phyloP scores from a whole-genome alignment of 2,329 filamentous ascomycete genomes.

The Fusarium incarnatum region DNA sequence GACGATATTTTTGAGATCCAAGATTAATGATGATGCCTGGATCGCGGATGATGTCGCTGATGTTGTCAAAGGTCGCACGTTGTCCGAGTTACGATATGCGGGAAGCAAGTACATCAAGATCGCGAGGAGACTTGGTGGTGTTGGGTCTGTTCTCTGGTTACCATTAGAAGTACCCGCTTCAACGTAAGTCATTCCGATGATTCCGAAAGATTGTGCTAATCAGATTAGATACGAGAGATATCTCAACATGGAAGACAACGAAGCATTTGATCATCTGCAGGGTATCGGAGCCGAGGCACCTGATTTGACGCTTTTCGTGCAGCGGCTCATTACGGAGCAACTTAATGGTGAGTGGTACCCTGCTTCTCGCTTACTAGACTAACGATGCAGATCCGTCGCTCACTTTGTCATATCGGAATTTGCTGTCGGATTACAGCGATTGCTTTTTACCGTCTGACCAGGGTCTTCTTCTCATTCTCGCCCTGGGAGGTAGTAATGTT shows the following conservation, averaged over 20 bases:
- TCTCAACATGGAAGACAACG: constrained; percentile 50
- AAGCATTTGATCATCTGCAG: constrained; percentile 46
- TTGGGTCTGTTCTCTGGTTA: constrained; percentile 51
- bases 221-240: constrained; percentile 48
- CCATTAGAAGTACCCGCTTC: constrained; percentile 49
- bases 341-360: constrained; percentile 19
- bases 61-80: constrained; percentile 39
- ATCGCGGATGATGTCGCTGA: constrained; percentile 38
- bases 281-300: constrained; percentile 31
- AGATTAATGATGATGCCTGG: constrained; percentile 37
- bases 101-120: constrained; percentile 53
- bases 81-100: constrained; percentile 47
- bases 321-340: constrained; percentile 40
- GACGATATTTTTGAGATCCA: constrained; percentile 48
- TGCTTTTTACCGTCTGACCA: constrained; percentile 42
- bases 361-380: fast-evolving
- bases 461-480: constrained; percentile 42
- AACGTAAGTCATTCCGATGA: constrained; percentile 43
- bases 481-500: constrained; percentile 40
- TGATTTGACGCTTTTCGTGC: constrained; percentile 39
- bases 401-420: constrained; percentile 39
- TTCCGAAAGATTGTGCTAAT: not conserved
- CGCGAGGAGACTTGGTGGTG: constrained; percentile 45
- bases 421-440: constrained; percentile 44
- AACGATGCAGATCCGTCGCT: constrained; percentile 21